Conservation (phyloP, 108 stramenopile species). For the Fragilaria crotonensis region DNA sequence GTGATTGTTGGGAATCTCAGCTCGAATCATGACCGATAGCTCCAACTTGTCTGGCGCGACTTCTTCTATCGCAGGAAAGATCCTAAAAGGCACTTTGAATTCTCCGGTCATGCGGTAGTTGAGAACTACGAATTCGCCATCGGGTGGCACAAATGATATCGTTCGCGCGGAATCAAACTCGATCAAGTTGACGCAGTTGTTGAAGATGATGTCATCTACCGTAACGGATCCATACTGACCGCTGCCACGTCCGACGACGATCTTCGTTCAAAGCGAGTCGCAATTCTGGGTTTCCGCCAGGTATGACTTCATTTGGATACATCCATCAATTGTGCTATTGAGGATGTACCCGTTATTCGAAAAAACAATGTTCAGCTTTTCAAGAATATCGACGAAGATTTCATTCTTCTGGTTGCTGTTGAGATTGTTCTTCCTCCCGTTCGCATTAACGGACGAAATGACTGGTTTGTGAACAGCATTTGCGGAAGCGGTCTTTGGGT, state of each 20-base stretch:
- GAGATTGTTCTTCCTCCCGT: slow-evolving; percentile 49
- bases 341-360: slow-evolving; percentile 95
- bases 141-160: slow-evolving; percentile 93
- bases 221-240: slow-evolving; percentile 65
- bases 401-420: slow-evolving; percentile 90
- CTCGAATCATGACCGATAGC: slow-evolving; percentile 81
- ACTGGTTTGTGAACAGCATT: slow-evolving; percentile 94
- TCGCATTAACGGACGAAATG: slow-evolving; percentile 72
- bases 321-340: slow-evolving; percentile 98
- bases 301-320: slow-evolving; percentile 95
- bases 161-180: slow-evolving; percentile 90
- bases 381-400: slow-evolving; percentile 99
- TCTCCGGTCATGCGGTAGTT: slow-evolving; percentile 96
- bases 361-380: slow-evolving; percentile 97
- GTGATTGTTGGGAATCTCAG: slow-evolving; percentile 94
- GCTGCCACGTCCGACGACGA: slow-evolving; percentile 80
- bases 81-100: slow-evolving; percentile 95
- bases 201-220: slow-evolving; percentile 98
- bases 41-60: slow-evolving; percentile 85
- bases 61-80: slow-evolving; percentile 94
- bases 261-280: slow-evolving; percentile 97
- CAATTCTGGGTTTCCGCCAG: slow-evolving; percentile 94
- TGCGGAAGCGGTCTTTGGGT: slow-evolving; percentile 95
- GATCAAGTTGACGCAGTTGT: slow-evolving; percentile 94
- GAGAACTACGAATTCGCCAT: slow-evolving; percentile 98